Evolutionary conservation across 1,284 basidiomycete genomes (phyloP).

Genomic region (Puccinia horiana): DNA sequence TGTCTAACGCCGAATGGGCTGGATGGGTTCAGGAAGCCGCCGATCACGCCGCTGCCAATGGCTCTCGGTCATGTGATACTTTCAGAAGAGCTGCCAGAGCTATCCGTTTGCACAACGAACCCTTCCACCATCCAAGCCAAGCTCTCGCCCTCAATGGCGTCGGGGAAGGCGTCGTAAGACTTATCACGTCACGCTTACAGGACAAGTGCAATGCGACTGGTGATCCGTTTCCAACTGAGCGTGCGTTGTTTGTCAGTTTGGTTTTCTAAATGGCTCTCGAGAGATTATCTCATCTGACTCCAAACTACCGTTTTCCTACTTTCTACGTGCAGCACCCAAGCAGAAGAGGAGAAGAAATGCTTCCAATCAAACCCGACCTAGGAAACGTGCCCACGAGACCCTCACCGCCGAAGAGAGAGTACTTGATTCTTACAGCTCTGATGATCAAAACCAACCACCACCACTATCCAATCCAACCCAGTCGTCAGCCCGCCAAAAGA

Average conservation of each 20-base stretch:
- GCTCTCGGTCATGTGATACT: conserved; percentile 26
- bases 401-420: conserved; percentile 38
- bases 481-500: conserved; percentile 13
- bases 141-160: conserved; percentile 34
- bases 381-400: background rate
- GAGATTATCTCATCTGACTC: background rate
- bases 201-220: conserved; percentile 11
- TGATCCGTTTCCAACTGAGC: conserved; percentile 24
- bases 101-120: conserved; percentile 4
- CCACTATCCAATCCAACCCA: background rate
- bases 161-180: conserved; percentile 14
- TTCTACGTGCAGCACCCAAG: background rate
- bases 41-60: conserved; percentile 26
- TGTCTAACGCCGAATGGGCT: conserved; percentile 34
- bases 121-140: conserved; percentile 26
- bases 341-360: background rate
- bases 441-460: background rate
- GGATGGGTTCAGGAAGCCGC: conserved; percentile 41
- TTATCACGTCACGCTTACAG: conserved; percentile 20
- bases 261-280: too few relatives aligned
- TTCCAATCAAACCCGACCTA: background rate
- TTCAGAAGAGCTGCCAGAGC: conserved; percentile 22
- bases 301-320: background rate
- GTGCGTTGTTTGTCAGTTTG: conserved; percentile 20
- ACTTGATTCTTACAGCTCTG: conserved; percentile 32